Evolutionary conservation across 768 basidiomycete genomes (phyloP), one percentile per base, ranked within the genome.

Genomic region (Tricholoma terreum): DNA sequence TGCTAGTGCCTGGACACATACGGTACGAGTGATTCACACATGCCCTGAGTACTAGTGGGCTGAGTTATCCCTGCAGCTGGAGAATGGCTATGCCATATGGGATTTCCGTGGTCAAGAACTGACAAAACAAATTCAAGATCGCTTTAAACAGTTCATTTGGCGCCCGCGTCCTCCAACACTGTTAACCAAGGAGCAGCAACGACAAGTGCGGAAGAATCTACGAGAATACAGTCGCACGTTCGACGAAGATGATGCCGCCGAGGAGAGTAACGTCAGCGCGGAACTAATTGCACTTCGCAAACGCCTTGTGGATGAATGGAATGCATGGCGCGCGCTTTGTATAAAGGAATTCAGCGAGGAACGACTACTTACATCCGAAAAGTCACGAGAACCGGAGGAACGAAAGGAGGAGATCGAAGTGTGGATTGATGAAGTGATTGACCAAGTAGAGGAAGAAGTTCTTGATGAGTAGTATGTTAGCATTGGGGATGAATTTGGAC

Each of bases 81-180:
- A 99, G 71, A 92, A 98, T 58, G 97, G 97, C 34, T 99, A 86
- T 69, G 89, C 89, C 9, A 85, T 99, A 63, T 98, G 95, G 94
- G 95, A 98, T 75, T 98, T 97, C 84, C 89, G 90, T 53, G 97
- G 96, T n/a, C 89, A 92, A 71, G 92, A 96, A 70, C 79, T 94
- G n/a, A 82, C 89, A 69, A 90, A 92, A 69, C 86, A 88, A 51
- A 85, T 94, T 57, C 78, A 90, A 60, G 97, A 98, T 69, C 85
- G 89, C 56, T 98, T 99, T 84, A 99, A 99, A 78, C 97, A 99
- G 72, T 94, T 98, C 74, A 83, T 98, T 60, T 99, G 96, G 96
- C 87, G 97, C 34, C 95, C 96, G 22, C 88, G 97, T n/a, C 93
- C 97, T 4, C 84, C 86, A 10, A 89, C 92, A 3, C 75, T 98